phyloP scores from a whole-genome alignment of 1,139 yeast species.

The Protomyces macrosporus region DNA sequence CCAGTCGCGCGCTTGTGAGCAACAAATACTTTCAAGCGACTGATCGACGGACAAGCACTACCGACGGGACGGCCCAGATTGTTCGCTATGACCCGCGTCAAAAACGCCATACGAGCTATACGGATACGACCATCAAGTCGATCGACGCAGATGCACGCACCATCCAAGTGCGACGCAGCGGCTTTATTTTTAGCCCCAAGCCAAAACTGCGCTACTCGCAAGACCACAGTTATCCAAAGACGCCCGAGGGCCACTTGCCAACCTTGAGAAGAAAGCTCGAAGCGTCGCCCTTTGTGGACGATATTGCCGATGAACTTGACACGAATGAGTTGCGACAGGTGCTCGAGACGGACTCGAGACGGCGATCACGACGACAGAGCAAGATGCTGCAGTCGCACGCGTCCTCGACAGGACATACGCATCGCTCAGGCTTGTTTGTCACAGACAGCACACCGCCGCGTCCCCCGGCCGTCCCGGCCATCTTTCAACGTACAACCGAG shows the following conservation, averaged over 20 bases:
- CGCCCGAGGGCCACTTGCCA: constrained; percentile 21
- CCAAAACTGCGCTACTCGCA: constrained; percentile 12
- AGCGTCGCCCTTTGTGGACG: constrained; percentile 16
- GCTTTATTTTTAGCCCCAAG: constrained; percentile 9
- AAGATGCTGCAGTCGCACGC: not conserved
- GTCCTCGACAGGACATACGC: not conserved
- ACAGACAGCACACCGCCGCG: not conserved
- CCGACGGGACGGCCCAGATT: not conserved
- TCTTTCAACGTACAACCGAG: not conserved
- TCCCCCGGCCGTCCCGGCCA: not conserved
- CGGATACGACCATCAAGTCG: constrained; percentile 12
- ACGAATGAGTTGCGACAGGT: constrained; percentile 10
- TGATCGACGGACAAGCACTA: too few species aligned
- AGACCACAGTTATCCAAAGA: not conserved
- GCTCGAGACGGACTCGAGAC: constrained; percentile 16
- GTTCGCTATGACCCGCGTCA: not conserved
- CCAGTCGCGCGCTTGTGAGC: too few species aligned
- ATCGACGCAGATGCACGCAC: constrained; percentile 13
- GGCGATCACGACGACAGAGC: constrained; percentile 10
- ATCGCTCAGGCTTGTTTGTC: not conserved
- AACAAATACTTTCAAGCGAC: too few species aligned
- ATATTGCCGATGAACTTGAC: constrained; percentile 21
- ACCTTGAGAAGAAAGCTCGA: constrained; percentile 2
- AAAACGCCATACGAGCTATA: not conserved
- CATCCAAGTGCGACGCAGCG: constrained; percentile 15